Evolutionary conservation across 1,284 basidiomycete species (phyloP), one percentile per base, ranked within the genome.

Genomic region (Fomitopsis betulina): DNA sequence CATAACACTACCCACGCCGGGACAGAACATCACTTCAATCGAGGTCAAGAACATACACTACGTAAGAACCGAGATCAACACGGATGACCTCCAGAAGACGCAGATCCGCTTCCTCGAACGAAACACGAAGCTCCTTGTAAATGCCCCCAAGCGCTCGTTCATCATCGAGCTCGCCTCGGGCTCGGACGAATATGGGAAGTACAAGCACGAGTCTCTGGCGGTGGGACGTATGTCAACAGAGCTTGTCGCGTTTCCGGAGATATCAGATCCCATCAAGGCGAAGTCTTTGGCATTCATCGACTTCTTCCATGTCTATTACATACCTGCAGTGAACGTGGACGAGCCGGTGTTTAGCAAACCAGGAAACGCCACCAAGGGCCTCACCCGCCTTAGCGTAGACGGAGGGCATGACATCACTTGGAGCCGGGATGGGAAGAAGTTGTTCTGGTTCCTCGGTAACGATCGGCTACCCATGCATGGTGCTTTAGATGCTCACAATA

Each of bases 371-470:
- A 86, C 86, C 8, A 76, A 75, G 47, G 82, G 82, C 3, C 66
- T 89, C 53, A 77, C 78, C 7, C 78, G 86, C 49, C 60, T 89
- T 58, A 87, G 86, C 64, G 65, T 86, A 58, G 85, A 90, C 67
- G 87, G 88, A 19, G 88, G 87, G 0, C 88, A 90, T 65, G 83
- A 84, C 68, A 66, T 89, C 38, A 76, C 80, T 2, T 85, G 82
- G 74, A 84, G 80, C 55, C 67, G 78, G 17, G 83, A 89, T 66
- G 87, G 87, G 13, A 80, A 76, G 55, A 83, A 73, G 42, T 57
- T 89, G 32, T 86, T 87, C 61, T 89, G 87, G 88, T 79, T 89
- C 69, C 75, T 89, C 25, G 87, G 87, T 87, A 66, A 54, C 76
- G 68, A 12, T 17, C 13, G n/a, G 33, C 5, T 23, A 50, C 23